These are phyloP conservation scores for Geotrichum macrosporum DNA, from an alignment of 1,139 yeast species.

Conservation along the genomic window DNA sequence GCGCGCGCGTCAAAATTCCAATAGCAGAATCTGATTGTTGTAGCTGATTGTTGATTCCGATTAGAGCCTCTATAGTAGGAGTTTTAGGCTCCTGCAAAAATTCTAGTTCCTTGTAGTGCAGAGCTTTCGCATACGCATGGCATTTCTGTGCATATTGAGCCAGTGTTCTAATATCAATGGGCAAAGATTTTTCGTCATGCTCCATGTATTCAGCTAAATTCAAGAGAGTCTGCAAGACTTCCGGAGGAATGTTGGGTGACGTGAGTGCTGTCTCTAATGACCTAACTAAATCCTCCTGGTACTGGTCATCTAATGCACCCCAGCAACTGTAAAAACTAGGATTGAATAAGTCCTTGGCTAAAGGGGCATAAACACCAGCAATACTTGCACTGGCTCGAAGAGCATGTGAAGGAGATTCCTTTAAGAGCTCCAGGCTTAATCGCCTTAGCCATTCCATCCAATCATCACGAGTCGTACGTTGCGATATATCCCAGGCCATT, in stretches of 20 bases:
- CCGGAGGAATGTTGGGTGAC: constrained; percentile 92
- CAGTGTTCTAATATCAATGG: constrained; percentile 80
- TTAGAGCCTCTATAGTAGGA: constrained; percentile 85
- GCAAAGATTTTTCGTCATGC: constrained; percentile 91
- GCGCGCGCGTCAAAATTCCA: constrained; percentile 94
- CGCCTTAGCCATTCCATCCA: constrained; percentile 98
- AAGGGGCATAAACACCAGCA: constrained; percentile 82
- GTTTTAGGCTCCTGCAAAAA: constrained; percentile 91
- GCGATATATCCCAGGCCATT: constrained; percentile 88
- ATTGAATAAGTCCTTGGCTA: constrained; percentile 88
- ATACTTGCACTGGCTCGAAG: constrained; percentile 88
- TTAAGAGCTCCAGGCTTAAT: constrained; percentile 76
- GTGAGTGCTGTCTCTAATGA: constrained; percentile 82
- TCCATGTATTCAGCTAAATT: constrained; percentile 96
- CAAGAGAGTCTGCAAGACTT: constrained; percentile 81
- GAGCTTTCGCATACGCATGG: constrained; percentile 95
- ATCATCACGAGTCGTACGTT: constrained; percentile 85
- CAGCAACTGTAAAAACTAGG: constrained; percentile 96
- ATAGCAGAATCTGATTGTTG: constrained; percentile 98
- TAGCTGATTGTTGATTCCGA: constrained; percentile 86
- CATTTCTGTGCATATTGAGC: constrained; percentile 94
- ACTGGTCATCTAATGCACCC: constrained; percentile 87
- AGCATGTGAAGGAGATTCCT: constrained; percentile 93
- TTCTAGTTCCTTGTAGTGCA: constrained; percentile 92
- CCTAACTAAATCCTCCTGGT: constrained; percentile 85